A percentile compares a stretch with the other conserved stretches of the same genome.
Evolutionary conservation across 805 yeast species (phyloP).

Genomic region (Ogataea trehalophila): DNA sequence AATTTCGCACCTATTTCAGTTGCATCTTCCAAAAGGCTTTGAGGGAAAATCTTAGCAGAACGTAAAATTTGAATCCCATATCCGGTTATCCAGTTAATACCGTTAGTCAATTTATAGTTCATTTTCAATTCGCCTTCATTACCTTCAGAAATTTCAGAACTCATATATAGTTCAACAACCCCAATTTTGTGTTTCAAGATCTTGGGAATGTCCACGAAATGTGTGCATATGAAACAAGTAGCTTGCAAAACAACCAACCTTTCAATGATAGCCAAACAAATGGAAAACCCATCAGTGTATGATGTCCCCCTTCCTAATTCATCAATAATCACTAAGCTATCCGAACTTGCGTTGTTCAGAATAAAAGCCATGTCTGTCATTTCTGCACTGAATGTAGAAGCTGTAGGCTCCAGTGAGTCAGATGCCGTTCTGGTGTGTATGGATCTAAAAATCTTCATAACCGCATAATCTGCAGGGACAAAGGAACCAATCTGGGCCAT

Average conservation of each 20-base stretch:
- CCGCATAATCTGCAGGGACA: conserved; percentile 41
- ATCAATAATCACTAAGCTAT: conserved; percentile 42
- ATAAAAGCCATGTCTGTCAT: conserved; percentile 46
- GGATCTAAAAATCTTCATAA: conserved; percentile 34
- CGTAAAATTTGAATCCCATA: conserved; percentile 30
- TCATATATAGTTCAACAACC: conserved; percentile 36
- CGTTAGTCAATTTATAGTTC: conserved; percentile 27
- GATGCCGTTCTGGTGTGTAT: conserved; percentile 36
- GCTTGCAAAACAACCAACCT: conserved; percentile 26
- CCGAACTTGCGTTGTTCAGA: conserved; percentile 28
- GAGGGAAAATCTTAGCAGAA: conserved; percentile 24
- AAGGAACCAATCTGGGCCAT: conserved; percentile 58
- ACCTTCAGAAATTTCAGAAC: conserved; percentile 12
- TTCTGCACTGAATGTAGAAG: conserved; percentile 42
- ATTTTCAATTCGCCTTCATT: conserved; percentile 21
- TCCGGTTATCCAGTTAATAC: conserved; percentile 17
- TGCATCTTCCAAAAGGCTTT: conserved; percentile 25
- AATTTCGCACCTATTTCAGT: conserved; percentile 19
- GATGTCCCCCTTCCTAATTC: conserved; percentile 54
- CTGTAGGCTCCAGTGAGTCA: conserved; percentile 30
- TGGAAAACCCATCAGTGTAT: conserved; percentile 47
- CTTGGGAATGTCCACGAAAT: conserved; percentile 38
- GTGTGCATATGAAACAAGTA: conserved; percentile 39
- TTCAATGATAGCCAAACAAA: conserved; percentile 42
- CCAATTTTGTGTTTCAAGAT: conserved; percentile 30